Evolutionary conservation across 768 basidiomycete genomes (phyloP), one percentile per base, ranked within the genome.

Genomic region (Xerocomellus amylosporus): DNA sequence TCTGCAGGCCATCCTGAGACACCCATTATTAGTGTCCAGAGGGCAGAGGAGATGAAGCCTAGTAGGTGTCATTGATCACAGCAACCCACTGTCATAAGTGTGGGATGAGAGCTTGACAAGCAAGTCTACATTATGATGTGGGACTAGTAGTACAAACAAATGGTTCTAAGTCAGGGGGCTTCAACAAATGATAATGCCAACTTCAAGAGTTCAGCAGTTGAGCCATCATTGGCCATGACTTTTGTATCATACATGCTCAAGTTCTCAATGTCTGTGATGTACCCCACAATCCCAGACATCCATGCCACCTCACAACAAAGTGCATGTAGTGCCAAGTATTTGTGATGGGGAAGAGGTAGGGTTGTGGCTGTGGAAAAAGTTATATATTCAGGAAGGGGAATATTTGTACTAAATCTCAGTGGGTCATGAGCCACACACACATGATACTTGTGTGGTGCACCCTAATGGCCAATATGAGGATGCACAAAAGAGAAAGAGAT

Each of bases 271-370:
- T n/a, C n/a, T n/a, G n/a, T 31, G n/a, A 56, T 24, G 12, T 55
- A 44, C 15, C 48, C 49, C 13, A 37, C 37, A 15, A 41, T 40
- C 5, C 54, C 54, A 15, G 57, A 58, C 49, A 51, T 51, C 54
- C 54, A 55, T 5, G 49, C 45, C 3, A 48, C 31, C 30, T 58
- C 49, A 36, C 57, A 58, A 17, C 54, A 58, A 2, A 55, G 49
- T 34, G 54, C 41, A 19, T 58, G 49, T 22, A 58, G 36, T 0
- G 40, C 46, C 42, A 56, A 31, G n/a, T 26, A 45, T 12, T 28
- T 30, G 3, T 0, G 41, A 14, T 8, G 1, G 7, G 56, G 53
- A 14, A 58, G 44, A 17, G 56, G 53, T 5, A 53, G 0, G 1
- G 36, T 24, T 0, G 45, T 39, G 1, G 8, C 8, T 2, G 54